A percentile compares a stretch with the other conserved stretches of the same genome.
Conservation (phyloP, 257 asterid genomes). For the Solanum clarkiae region DNA sequence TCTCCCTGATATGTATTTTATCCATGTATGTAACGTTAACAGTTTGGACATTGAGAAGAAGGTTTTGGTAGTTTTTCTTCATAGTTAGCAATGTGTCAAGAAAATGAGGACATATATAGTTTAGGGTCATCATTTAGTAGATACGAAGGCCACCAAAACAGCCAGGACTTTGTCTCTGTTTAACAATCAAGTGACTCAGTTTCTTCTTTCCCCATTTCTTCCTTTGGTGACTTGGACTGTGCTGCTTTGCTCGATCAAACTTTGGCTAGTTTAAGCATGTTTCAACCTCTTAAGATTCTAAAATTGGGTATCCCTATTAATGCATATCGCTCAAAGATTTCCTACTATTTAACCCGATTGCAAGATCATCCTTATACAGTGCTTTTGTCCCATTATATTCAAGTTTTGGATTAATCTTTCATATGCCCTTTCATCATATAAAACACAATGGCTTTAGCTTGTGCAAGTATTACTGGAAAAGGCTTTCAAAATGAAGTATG, state of each 20-base stretch:
- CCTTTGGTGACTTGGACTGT: neutral
- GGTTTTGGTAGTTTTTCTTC: neutral
- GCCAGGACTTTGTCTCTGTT: neutral
- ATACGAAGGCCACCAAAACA: neutral
- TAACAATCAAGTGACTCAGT: neutral
- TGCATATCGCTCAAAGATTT: neutral
- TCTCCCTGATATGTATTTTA: neutral
- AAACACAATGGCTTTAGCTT: neutral
- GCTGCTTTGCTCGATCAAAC: neutral
- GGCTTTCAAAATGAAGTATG: neutral
- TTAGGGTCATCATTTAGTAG: neutral
- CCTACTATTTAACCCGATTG: neutral
- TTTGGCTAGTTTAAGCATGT: neutral
- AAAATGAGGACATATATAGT: neutral
- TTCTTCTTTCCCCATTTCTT: neutral
- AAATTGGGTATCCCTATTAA: neutral
- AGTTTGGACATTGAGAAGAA: neutral
- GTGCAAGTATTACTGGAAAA: neutral
- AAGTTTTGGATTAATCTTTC: neutral
- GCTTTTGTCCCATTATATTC: neutral
- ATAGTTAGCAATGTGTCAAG: neutral
- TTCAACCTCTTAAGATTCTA: neutral
- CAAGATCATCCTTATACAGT: neutral
- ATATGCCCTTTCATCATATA: neutral
- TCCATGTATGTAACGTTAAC: constrained; percentile 3